These are phyloP conservation scores for Dillenia suffruticosa DNA, from an alignment of 164 flowering plant genomes.

Conservation along the genomic window DNA sequence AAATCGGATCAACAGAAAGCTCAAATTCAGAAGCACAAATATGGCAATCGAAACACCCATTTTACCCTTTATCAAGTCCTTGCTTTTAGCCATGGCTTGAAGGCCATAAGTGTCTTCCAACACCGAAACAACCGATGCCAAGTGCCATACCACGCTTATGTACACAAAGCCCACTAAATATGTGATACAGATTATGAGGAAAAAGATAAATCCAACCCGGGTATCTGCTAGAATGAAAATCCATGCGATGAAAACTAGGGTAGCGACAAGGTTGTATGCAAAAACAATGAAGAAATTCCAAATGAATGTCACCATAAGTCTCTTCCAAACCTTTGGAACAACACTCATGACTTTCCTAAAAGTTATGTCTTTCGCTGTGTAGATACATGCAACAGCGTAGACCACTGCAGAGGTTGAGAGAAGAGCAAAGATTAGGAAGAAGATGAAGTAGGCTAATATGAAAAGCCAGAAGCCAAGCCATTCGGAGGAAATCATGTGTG, in stretches of 20 bases:
- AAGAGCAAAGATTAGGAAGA: constrained; percentile 29
- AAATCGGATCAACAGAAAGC: constrained; percentile 1
- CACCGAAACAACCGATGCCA: constrained; percentile 64
- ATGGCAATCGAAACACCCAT: constrained; percentile 17
- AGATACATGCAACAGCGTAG: constrained; percentile 44
- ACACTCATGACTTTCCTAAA: constrained; percentile 38
- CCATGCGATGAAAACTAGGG: constrained; percentile 11
- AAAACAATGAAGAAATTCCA: constrained; percentile 26
- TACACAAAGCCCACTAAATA: constrained; percentile 43
- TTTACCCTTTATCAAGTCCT: constrained; percentile 49
- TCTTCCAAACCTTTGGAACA: constrained; percentile 56
- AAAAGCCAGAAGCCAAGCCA: constrained; percentile 23
- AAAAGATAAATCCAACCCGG: background rate
- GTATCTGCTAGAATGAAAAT: background rate
- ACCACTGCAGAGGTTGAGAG: constrained; percentile 43
- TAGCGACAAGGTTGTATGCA: constrained; percentile 23
- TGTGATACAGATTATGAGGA: constrained; percentile 10
- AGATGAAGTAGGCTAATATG: constrained; percentile 25
- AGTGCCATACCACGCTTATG: constrained; percentile 44
- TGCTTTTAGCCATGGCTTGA: constrained; percentile 58
- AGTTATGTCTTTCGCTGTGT: constrained; percentile 32
- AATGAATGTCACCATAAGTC: constrained; percentile 50
- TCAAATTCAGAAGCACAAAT: constrained; percentile 17
- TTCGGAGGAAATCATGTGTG: too few relatives aligned
- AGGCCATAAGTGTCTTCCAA: constrained; percentile 49